These are phyloP conservation scores for Ampelomyces quisqualis DNA, from an alignment of 2,329 filamentous ascomycete species.

Conservation along the genomic window DNA sequence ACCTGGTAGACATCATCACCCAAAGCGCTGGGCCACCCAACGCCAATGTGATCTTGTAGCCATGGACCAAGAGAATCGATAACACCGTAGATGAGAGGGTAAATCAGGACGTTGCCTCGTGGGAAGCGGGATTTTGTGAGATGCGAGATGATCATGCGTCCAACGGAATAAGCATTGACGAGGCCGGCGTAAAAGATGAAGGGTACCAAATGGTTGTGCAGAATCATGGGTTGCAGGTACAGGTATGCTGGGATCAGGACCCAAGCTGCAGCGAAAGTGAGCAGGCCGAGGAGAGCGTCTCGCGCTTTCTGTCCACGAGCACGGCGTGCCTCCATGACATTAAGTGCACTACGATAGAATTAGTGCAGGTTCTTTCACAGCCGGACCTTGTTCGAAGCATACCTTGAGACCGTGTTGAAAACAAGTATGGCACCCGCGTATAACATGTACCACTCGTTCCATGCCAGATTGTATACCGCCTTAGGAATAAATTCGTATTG, in stretches of 20 bases:
- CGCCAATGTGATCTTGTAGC: conserved; percentile 54
- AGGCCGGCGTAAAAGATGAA: conserved; percentile 87
- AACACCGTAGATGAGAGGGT: conserved; percentile 77
- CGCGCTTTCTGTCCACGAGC: conserved; percentile 70
- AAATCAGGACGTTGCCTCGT: conserved; percentile 79
- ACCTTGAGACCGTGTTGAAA: conserved; percentile 77
- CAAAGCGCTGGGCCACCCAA: conserved; percentile 45
- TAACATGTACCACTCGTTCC: conserved; percentile 89
- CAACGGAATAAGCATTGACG: conserved; percentile 92
- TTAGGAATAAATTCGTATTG: conserved; percentile 65
- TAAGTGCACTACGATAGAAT: conserved; percentile 59
- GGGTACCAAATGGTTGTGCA: conserved; percentile 79
- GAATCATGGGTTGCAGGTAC: conserved; percentile 78
- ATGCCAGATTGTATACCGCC: conserved; percentile 74
- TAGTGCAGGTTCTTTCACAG: conserved; percentile 6
- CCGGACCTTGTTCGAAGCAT: conserved; percentile 7
- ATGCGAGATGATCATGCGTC: conserved; percentile 93
- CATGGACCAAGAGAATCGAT: conserved; percentile 76
- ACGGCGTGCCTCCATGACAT: conserved; percentile 80
- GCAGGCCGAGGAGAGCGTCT: conserved; percentile 75
- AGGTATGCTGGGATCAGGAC: conserved; percentile 74
- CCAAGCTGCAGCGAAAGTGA: conserved; percentile 81
- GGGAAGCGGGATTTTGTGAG: conserved; percentile 86
- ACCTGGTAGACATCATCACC: conserved; percentile 77
- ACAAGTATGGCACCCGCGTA: conserved; percentile 80